Base-by-base conservation (phyloP, 1,284 basidiomycete species). In the Rhodotorula mucilaginosa region DNA sequence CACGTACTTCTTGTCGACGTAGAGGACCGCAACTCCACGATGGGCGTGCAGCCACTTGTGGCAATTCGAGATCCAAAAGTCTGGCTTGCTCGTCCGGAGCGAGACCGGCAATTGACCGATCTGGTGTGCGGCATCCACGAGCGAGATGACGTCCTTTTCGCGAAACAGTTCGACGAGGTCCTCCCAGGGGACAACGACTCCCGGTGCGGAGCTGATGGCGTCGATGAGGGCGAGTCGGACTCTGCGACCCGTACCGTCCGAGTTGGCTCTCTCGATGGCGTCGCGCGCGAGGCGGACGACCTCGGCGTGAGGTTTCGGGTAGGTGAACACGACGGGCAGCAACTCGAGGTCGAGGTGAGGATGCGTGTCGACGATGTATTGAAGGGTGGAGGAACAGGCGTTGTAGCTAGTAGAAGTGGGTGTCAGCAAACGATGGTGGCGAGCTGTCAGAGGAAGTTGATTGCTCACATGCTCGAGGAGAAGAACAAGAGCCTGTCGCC, bases 51-150 rank as follows among this genome's bases (percentile, higher is more conserved):
- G 51, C 80, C 79, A 79, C 44, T 79, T 80, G 69, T 79, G 79
- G 52, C 61, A 71, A 65, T 79, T 79, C 31, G 71, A 72, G 21
- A 75, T 65, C 65, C 79, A 82, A 58, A 80, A 81, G 63, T 82
- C 81, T 0, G 81, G 81, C 44, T 80, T 72, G 3, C 72, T 62
- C 6, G 61, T 48, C 5, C 65, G 47, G 1, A 82, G 67, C 60
- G 80, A 74, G 12, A 81, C 62, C 2, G 75, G 73, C 26, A 78
- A 74, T 65, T 82, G 81, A 0, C 81, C 81, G 12, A 81, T 78
- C 5, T 79, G 76, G 64, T 82, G 81, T 0, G 81, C 81, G 1
- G 73, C 81, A 57, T 82, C 81, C 65, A 82, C 70, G 31, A 78
- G 61, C 65, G 65, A 71, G 16, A 81, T 73, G 54, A 82, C 75